phyloP scores from a whole-genome alignment of 306 rosid genomes.

The Castanopsis chinensis region DNA sequence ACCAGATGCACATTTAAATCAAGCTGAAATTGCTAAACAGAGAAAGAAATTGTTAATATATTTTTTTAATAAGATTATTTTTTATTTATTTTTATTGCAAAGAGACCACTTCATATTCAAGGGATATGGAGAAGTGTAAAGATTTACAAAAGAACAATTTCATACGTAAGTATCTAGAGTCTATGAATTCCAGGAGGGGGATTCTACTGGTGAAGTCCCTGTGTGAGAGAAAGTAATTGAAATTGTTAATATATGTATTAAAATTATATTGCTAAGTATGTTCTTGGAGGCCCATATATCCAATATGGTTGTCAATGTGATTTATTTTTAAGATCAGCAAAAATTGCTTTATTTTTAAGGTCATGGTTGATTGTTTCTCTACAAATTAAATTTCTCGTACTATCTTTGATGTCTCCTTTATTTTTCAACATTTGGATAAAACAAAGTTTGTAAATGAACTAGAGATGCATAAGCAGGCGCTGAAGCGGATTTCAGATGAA shows the following conservation, averaged over 20 bases:
- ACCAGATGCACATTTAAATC: background rate
- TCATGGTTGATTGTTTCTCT: background rate
- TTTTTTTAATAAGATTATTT: no score
- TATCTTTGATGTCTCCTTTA: conserved; percentile 7
- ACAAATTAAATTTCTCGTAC: background rate
- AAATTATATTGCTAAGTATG: background rate
- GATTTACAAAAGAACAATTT: no score
- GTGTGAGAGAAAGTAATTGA: background rate
- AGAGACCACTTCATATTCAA: no score
- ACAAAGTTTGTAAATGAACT: conserved; percentile 59
- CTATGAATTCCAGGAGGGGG: no score
- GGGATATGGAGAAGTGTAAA: no score
- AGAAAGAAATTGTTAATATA: no score
- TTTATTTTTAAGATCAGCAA: no score
- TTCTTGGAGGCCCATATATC: background rate
- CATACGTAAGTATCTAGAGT: no score
- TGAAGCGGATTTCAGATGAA: conserved; percentile 61
- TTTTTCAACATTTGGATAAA: conserved; percentile 57
- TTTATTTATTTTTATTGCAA: no score
- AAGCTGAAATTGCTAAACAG: background rate
- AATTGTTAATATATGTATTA: background rate
- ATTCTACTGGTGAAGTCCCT: no score
- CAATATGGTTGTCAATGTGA: background rate
- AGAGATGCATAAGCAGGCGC: conserved; percentile 69
- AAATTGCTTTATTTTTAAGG: background rate